These are phyloP conservation scores for Ajuga reptans DNA, from an alignment of 305 asterid genomes.

Conservation along the genomic window DNA sequence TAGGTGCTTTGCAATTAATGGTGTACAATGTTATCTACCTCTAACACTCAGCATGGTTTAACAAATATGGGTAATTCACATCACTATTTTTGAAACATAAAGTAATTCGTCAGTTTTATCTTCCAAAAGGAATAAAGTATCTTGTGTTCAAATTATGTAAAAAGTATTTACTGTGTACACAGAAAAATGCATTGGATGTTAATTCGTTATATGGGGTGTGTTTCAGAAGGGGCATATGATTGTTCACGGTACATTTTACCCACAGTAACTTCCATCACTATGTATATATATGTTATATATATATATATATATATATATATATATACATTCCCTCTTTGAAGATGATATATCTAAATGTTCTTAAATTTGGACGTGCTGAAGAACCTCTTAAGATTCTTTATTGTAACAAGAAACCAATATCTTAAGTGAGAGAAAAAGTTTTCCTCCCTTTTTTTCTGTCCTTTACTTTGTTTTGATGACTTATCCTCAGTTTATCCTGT, in stretches of 20 bases:
- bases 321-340: no score
- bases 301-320: no score
- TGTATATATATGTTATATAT: no score
- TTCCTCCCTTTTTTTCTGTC: neutral
- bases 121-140: no score
- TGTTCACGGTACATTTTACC: conserved; percentile 1
- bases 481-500: conserved; percentile 9
- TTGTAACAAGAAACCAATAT: conserved; percentile 10
- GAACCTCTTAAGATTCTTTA: neutral
- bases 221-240: conserved; percentile 1
- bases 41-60: neutral
- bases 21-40: neutral
- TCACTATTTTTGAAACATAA: no score
- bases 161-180: neutral
- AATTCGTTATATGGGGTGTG: neutral
- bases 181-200: conserved; percentile 14
- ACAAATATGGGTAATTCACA: neutral
- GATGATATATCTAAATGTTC: neutral
- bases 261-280: neutral
- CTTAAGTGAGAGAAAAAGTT: neutral
- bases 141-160: no score
- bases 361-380: conserved; percentile 5
- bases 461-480: neutral
- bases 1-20: no score
- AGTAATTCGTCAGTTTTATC: no score